phyloP scores from a whole-genome alignment of 2,329 filamentous ascomycete genomes.

The Neurospora crassa region DNA sequence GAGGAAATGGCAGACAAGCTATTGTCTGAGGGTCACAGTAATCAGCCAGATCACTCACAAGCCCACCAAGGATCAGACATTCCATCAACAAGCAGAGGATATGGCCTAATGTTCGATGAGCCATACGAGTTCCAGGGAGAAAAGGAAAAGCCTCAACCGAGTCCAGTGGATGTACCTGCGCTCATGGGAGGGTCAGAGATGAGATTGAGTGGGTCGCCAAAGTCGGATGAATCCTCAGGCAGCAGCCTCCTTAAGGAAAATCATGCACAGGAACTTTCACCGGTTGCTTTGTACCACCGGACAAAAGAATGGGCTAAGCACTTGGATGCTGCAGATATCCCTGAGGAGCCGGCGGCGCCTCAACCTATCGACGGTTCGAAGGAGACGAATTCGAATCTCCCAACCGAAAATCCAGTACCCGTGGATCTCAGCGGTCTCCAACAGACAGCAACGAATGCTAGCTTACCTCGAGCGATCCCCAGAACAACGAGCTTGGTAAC shows the following conservation, averaged over 20 bases:
- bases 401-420: constrained; percentile 46
- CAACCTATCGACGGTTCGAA: constrained; percentile 25
- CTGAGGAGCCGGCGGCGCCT: constrained; percentile 50
- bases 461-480: constrained; percentile 29
- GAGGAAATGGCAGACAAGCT: neutral
- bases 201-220: constrained; percentile 29
- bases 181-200: constrained; percentile 9
- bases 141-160: neutral
- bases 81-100: neutral
- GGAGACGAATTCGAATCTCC: constrained; percentile 21
- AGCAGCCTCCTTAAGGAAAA: constrained; percentile 47
- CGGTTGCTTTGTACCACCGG: constrained; percentile 70
- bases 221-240: constrained; percentile 33
- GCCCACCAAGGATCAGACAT: neutral
- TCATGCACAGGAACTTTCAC: constrained; percentile 63
- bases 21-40: neutral
- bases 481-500: constrained; percentile 22
- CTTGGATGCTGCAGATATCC: constrained; percentile 64
- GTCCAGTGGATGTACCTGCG: constrained; percentile 5
- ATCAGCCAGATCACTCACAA: neutral
- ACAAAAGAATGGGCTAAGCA: constrained; percentile 98
- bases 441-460: constrained; percentile 47
- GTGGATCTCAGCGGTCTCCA: constrained; percentile 56
- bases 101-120: neutral
- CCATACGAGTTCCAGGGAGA: neutral